Evolutionary conservation across 768 basidiomycete species (phyloP).

Genomic region (Lactarius evosmus): DNA sequence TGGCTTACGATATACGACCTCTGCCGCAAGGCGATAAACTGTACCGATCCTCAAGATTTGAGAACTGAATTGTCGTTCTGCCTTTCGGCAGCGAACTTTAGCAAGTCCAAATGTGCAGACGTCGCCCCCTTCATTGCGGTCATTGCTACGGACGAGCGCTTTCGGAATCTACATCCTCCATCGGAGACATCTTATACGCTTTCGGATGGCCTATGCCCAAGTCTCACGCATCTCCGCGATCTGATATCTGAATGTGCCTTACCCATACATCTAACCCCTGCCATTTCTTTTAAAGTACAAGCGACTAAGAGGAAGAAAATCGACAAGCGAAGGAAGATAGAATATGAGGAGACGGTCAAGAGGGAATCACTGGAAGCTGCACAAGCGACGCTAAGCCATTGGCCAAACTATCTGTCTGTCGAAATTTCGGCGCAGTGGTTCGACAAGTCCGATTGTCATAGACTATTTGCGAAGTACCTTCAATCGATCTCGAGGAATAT

Average conservation of each 20-base stretch:
- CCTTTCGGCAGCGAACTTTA: slow-evolving; percentile 7
- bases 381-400: background rate
- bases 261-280: background rate
- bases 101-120: background rate
- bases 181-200: background rate
- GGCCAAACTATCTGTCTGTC: background rate
- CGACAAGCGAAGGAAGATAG: background rate
- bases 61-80: slow-evolving; percentile 4
- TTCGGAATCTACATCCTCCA: background rate
- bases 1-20: slow-evolving; percentile 17
- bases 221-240: background rate
- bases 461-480: background rate
- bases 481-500: slow-evolving; percentile 4
- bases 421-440: background rate
- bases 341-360: background rate
- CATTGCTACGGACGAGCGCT: slow-evolving; percentile 3
- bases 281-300: background rate
- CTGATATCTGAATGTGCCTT: background rate
- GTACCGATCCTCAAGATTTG: background rate
- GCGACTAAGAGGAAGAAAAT: background rate
- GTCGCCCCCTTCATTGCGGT: background rate
- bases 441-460: background rate
- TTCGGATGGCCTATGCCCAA: slow-evolving; percentile 6
- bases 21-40: background rate
- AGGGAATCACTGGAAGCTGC: background rate